Conservation (phyloP, 2,329 filamentous ascomycete genomes). For the Fusarium metavorans region DNA sequence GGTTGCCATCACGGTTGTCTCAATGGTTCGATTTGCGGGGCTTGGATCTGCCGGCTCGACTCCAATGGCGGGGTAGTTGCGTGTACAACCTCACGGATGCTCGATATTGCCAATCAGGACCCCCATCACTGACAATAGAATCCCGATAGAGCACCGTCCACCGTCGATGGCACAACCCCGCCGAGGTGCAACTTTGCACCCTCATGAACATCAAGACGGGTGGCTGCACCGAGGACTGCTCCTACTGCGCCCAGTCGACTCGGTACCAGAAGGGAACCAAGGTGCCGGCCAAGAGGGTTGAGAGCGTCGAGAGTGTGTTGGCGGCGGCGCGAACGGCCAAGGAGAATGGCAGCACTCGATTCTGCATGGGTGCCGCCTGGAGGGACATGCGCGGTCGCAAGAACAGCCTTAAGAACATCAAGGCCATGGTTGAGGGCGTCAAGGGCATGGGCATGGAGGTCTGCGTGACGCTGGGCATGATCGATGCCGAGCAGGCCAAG, state of each 20-base stretch:
- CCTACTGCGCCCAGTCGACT: conserved; percentile 91
- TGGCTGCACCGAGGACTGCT: conserved; percentile 92
- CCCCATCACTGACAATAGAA: conserved; percentile 23
- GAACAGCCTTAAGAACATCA: conserved; percentile 84
- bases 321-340: conserved; percentile 81
- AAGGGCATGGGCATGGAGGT: conserved; percentile 87
- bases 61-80: conserved; percentile 2
- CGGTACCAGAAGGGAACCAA: conserved; percentile 82
- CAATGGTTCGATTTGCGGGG: background rate
- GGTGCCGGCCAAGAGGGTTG: conserved; percentile 82
- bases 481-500: conserved; percentile 82
- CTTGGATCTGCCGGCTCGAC: background rate
- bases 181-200: conserved; percentile 90
- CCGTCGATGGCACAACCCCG: conserved; percentile 85
- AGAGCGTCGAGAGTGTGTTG: conserved; percentile 83
- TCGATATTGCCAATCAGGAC: background rate
- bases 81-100: conserved; percentile 12
- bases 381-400: conserved; percentile 93
- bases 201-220: conserved; percentile 98
- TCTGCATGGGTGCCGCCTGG: conserved; percentile 97
- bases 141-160: conserved; percentile 76
- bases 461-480: conserved; percentile 95
- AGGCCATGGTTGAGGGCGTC: conserved; percentile 86
- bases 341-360: conserved; percentile 86
- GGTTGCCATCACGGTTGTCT: background rate